Evolutionary conservation across 1,139 yeast genomes (phyloP).

Genomic region (Lodderomyces pseudojiufengensis): DNA sequence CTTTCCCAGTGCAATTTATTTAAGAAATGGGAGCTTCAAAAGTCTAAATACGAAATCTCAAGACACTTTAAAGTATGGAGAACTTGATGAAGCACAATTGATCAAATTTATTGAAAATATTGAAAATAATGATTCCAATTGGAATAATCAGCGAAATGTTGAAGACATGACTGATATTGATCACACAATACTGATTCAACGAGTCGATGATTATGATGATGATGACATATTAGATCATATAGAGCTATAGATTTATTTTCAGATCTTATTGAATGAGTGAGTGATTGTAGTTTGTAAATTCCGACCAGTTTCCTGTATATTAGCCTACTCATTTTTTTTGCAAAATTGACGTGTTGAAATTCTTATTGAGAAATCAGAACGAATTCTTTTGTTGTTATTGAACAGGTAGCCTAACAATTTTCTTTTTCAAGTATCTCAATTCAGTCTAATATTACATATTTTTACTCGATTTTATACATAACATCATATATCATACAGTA

Average conservation of each 20-base stretch:
- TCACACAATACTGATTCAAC: too few species aligned
- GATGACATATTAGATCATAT: slow-evolving; percentile 11
- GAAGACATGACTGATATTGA: too few species aligned
- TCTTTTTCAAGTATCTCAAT: too few species aligned
- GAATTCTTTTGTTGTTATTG: too few species aligned
- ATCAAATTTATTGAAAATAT: slow-evolving; percentile 20
- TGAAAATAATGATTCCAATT: slow-evolving; percentile 9
- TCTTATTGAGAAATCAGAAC: too few species aligned
- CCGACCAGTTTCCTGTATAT: slow-evolving; percentile 10
- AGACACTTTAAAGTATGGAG: slow-evolving; percentile 19
- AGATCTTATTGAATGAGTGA: not conserved
- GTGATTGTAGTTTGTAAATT: not conserved
- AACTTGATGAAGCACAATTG: slow-evolving; percentile 20
- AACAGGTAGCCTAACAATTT: too few species aligned
- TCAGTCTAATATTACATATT: too few species aligned
- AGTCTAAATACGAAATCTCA: slow-evolving; percentile 25
- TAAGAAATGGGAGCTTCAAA: slow-evolving; percentile 23
- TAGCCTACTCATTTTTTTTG: not conserved
- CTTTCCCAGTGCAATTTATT: slow-evolving; percentile 32
- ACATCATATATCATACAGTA: too few species aligned
- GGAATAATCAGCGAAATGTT: not conserved
- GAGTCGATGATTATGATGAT: slow-evolving; percentile 11
- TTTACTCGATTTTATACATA: too few species aligned
- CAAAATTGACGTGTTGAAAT: slow-evolving; percentile 5
- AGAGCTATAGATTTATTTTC: slow-evolving; percentile 9